Evolutionary conservation across 768 basidiomycete species (phyloP).

Genomic region (Hygrophorus russula): DNA sequence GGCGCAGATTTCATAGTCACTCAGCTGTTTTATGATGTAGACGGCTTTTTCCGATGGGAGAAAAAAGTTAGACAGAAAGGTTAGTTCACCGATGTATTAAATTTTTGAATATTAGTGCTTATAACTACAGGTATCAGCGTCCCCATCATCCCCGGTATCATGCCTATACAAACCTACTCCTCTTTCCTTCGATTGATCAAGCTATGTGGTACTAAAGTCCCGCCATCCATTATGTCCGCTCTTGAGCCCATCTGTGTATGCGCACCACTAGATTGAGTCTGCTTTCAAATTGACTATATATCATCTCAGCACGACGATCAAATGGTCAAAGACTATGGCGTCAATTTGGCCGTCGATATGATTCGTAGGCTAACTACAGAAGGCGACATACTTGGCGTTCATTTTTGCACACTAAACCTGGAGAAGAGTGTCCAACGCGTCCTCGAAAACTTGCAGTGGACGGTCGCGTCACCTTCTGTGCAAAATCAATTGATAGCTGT

Average conservation of each 20-base stretch:
- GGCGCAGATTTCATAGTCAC: slow-evolving; percentile 96
- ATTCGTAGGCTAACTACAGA: slow-evolving; percentile 47
- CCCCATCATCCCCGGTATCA: slow-evolving; percentile 90
- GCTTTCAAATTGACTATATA: neutral
- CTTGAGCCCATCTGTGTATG: slow-evolving; percentile 70
- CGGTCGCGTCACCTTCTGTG: slow-evolving; percentile 22
- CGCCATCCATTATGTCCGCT: slow-evolving; percentile 48
- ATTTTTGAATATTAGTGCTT: neutral
- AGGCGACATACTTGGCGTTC: slow-evolving; percentile 61
- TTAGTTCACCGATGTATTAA: slow-evolving; percentile 19
- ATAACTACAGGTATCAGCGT: slow-evolving; percentile 62
- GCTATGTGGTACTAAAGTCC: slow-evolving; percentile 74
- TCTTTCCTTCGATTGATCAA: slow-evolving; percentile 90
- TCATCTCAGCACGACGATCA: slow-evolving; percentile 74
- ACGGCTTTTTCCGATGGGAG: slow-evolving; percentile 75
- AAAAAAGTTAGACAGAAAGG: slow-evolving; percentile 61
- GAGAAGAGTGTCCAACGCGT: slow-evolving; percentile 90
- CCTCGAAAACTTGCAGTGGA: slow-evolving; percentile 73
- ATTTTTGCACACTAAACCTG: slow-evolving; percentile 94
- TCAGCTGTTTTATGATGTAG: slow-evolving; percentile 95
- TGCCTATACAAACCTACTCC: slow-evolving; percentile 95
- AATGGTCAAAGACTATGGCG: slow-evolving; percentile 91
- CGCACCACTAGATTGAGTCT: slow-evolving; percentile 4
- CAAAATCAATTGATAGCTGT: slow-evolving; percentile 66
- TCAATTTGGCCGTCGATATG: slow-evolving; percentile 73